Evolutionary conservation across 2,329 filamentous ascomycete genomes (phyloP), one percentile per base, ranked within the genome.

Genomic region (Emericellopsis atlantica): DNA sequence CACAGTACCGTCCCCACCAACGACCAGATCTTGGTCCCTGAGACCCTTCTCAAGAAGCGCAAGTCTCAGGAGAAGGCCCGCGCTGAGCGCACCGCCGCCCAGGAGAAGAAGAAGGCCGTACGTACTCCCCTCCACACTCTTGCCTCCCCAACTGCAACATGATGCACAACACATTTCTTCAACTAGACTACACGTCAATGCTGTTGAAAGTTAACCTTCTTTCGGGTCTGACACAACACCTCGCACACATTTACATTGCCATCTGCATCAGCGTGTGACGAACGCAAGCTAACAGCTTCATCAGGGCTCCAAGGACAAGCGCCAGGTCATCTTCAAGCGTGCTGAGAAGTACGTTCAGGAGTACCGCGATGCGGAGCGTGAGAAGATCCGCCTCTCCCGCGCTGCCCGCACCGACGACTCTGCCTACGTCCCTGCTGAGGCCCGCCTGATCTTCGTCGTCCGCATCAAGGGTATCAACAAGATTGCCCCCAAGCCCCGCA

Each of bases 391-490:
- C 60, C 84, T 98, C 49, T 65, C 76, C 60, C 90, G 92, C 56
- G 70, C 88, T 52, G 85, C 88, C 70, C 94, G 94, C 79, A 76
- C 86, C 69, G 81, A 86, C 61, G 90, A 90, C 67, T 84, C 79
- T 65, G 92, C 90, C 79, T 92, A 93, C 71, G 84, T 98, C 55
- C 82, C 87, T 51, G 89, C 86, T 51, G 88, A 98, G 79, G 72
- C 85, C 64, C 95, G 95, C 74, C 76, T 98, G 61, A 88, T 90
- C 74, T 98, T 98, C 68, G 81, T 98, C 59, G 74, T 96, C 70
- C 90, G 92, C 68, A 98, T 98, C 79, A 98, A 98, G 87, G 92
- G 90, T 94, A 96, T 98, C 88, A 96, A 96, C 86, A 98, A 98
- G 85, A 96, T 98, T 60, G 81, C 93, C 65, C 92, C 92, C 58